phyloP scores from a whole-genome alignment of 176 grass and related monocot genomes.

The Typha latifolia region DNA sequence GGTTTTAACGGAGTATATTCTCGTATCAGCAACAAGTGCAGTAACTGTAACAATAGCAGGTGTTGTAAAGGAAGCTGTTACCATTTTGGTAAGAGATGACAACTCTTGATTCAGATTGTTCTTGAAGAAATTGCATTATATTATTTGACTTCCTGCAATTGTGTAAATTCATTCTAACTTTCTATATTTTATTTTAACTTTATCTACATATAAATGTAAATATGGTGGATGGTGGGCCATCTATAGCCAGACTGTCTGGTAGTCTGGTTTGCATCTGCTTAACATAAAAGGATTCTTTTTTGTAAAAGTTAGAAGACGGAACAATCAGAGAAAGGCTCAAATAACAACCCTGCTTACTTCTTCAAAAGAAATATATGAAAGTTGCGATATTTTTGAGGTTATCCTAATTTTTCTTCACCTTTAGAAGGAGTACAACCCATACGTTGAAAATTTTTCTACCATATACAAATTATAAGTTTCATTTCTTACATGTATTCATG shows the following conservation, averaged over 20 bases:
- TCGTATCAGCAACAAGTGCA: slow-evolving; percentile 98
- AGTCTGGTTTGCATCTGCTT: neutral
- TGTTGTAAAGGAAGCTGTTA: slow-evolving; percentile 98
- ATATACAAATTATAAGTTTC: too few species aligned
- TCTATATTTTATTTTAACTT: neutral
- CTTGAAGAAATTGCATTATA: neutral
- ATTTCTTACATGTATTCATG: too few species aligned
- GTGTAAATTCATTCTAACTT: neutral
- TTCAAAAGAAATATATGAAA: too few species aligned
- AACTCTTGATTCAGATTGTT: neutral
- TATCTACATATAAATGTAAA: neutral
- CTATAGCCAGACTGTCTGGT: neutral
- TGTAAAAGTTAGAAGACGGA: too few species aligned
- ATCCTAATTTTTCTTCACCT: too few species aligned
- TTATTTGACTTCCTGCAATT: neutral
- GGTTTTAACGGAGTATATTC: slow-evolving; percentile 97
- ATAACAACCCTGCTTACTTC: too few species aligned
- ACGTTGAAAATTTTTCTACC: too few species aligned
- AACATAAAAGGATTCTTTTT: too few species aligned
- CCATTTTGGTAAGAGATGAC: slow-evolving; percentile 65
- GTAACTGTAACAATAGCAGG: slow-evolving; percentile 98
- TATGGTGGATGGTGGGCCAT: neutral
- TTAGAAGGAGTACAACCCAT: too few species aligned
- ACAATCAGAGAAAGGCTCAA: too few species aligned
- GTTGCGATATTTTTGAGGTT: too few species aligned